Evolutionary conservation across 345 rosid genomes (phyloP).

Genomic region (Physaria fendleri): DNA sequence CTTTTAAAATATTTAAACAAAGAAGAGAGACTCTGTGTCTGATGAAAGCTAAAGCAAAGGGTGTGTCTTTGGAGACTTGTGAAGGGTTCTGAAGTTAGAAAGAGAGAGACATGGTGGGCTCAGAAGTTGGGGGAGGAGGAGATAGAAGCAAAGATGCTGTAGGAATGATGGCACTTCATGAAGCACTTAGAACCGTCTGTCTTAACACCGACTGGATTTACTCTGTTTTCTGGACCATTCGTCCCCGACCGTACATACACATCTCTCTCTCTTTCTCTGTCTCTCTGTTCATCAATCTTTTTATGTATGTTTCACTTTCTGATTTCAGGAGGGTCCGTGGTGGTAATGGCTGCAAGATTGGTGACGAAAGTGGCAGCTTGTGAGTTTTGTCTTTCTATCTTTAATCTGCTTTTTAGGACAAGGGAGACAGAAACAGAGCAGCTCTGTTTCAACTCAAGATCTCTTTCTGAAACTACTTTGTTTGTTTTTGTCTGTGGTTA

Average conservation of each 20-base stretch:
- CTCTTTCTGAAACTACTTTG: conserved; percentile 4
- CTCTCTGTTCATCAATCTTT: conserved; percentile 14
- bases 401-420: background rate
- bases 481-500: background rate
- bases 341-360: conserved; percentile 96
- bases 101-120: conserved; percentile 87
- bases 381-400: conserved; percentile 40
- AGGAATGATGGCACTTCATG: conserved; percentile 99
- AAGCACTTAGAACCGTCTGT: conserved; percentile 98
- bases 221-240: conserved; percentile 99
- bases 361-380: conserved; percentile 98
- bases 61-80: conserved; percentile 13
- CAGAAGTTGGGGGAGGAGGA: conserved; percentile 77
- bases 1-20: conserved; percentile 2
- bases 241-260: conserved; percentile 86
- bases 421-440: background rate
- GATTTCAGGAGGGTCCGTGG: conserved; percentile 87
- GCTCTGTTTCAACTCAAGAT: conserved; percentile 14
- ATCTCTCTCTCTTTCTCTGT: background rate
- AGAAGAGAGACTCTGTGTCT: conserved; percentile 13
- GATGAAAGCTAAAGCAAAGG: conserved; percentile 22
- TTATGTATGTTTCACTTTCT: conserved; percentile 25
- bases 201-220: conserved; percentile 97
- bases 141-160: conserved; percentile 99
- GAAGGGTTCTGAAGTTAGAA: conserved; percentile 2